phyloP scores from a whole-genome alignment of 306 rosid genomes.

The Sesbania bispinosa region DNA sequence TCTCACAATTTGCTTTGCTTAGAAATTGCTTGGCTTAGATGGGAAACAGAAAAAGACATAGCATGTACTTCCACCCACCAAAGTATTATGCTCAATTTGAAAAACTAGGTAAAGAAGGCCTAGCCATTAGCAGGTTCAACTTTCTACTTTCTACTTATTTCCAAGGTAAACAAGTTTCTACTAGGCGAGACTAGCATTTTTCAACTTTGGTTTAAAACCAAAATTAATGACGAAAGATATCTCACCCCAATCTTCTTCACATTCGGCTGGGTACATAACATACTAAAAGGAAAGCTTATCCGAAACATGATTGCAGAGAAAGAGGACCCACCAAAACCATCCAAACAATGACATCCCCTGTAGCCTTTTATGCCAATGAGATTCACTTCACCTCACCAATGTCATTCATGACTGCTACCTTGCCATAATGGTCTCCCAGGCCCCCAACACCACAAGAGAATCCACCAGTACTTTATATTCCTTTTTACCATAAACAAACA shows the following conservation, averaged over 20 bases:
- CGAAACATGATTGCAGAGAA: constrained; percentile 16
- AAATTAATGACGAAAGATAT: neutral
- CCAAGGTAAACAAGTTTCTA: neutral
- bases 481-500: constrained; percentile 17
- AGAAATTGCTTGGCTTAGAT: neutral
- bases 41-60: constrained; percentile 30
- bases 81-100: neutral
- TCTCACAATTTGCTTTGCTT: neutral
- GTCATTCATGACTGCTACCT: constrained; percentile 29
- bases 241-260: neutral
- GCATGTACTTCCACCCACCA: neutral
- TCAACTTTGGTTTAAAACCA: neutral
- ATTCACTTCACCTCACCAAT: constrained; percentile 30
- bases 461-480: constrained; percentile 3
- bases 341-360: neutral
- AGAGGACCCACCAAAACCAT: constrained; percentile 23
- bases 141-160: neutral
- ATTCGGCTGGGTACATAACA: neutral
- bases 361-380: neutral
- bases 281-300: constrained; percentile 15
- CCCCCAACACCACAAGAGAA: constrained; percentile 20
- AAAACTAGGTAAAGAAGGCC: neutral
- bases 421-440: constrained; percentile 26
- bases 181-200: neutral
- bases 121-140: neutral